Conservation (phyloP, 2,329 filamentous ascomycete genomes). For the Corynespora cassiicola region DNA sequence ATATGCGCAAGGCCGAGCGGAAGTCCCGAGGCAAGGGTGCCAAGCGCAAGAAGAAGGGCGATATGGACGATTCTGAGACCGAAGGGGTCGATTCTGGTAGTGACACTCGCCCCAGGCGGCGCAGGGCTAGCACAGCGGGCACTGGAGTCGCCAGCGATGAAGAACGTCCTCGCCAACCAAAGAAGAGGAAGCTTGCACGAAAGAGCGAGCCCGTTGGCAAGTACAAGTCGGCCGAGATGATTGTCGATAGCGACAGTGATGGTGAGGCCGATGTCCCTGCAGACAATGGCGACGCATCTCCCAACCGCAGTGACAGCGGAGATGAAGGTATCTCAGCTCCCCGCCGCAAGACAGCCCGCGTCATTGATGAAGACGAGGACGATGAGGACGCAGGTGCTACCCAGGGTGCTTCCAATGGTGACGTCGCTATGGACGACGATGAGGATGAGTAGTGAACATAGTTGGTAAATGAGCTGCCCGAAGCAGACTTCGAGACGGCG, state of each 20-base stretch:
- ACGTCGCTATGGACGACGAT: slow-evolving; percentile 26
- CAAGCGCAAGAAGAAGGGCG: slow-evolving; percentile 68
- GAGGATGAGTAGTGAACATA: slow-evolving; percentile 30
- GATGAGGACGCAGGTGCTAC: slow-evolving; percentile 16
- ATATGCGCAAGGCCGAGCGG: slow-evolving; percentile 71
- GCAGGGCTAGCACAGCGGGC: slow-evolving; percentile 44
- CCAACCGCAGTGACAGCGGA: slow-evolving; percentile 20
- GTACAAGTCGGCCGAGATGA: slow-evolving; percentile 85
- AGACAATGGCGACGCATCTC: slow-evolving; percentile 12
- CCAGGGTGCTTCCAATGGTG: no score
- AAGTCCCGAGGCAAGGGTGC: slow-evolving; percentile 56
- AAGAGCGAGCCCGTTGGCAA: slow-evolving; percentile 62
- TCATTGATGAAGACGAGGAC: slow-evolving; percentile 45
- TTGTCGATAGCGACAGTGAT: slow-evolving; percentile 74
- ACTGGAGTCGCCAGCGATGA: slow-evolving; percentile 60
- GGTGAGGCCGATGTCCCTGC: slow-evolving; percentile 30
- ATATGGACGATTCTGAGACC: slow-evolving; percentile 51
- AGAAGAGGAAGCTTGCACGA: slow-evolving; percentile 66
- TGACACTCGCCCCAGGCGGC: slow-evolving; percentile 47
- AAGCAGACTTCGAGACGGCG: background rate
- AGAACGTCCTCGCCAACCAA: slow-evolving; percentile 65
- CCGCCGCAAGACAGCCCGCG: slow-evolving; percentile 34
- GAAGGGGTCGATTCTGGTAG: slow-evolving; percentile 47
- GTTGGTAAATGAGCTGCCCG: background rate
- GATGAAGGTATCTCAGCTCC: slow-evolving; percentile 31